These are phyloP conservation scores for Funneliformis caledonium DNA, from an alignment of 371 early-diverging fungal species.

Conservation along the genomic window DNA sequence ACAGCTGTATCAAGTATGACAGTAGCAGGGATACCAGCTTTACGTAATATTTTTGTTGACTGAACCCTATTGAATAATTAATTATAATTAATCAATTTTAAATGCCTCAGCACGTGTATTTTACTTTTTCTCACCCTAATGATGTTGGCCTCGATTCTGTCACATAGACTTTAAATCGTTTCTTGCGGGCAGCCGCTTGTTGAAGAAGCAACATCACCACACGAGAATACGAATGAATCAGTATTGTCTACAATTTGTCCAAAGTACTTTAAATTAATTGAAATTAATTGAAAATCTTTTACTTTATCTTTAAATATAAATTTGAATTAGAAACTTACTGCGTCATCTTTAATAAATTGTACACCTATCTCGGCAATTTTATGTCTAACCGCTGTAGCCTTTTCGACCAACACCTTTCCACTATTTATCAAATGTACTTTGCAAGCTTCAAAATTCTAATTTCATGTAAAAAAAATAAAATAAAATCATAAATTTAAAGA, in stretches of 20 bases:
- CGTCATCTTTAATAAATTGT: conserved; percentile 88
- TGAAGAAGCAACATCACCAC: conserved; percentile 87
- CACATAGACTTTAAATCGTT: conserved; percentile 87
- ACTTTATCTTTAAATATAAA: not conserved
- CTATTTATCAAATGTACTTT: conserved; percentile 74
- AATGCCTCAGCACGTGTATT: no score
- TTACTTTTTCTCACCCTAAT: conserved; percentile 64
- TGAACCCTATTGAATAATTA: conserved; percentile 56
- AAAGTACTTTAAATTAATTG: not conserved
- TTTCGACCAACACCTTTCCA: conserved; percentile 75
- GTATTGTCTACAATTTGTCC: conserved; percentile 58
- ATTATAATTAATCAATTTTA: not conserved
- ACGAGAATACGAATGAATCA: conserved; percentile 96
- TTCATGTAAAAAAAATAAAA: not conserved
- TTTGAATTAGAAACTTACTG: conserved; percentile 44
- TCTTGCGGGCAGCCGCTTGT: conserved; percentile 75
- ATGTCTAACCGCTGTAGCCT: conserved; percentile 72
- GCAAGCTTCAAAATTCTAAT: conserved; percentile 78
- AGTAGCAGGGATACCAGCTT: conserved; percentile 82
- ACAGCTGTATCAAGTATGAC: conserved; percentile 93
- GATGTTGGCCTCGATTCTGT: conserved; percentile 84
- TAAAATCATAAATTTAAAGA: not conserved
- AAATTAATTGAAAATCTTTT: not conserved
- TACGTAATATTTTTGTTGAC: conserved; percentile 76
- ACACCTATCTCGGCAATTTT: conserved; percentile 84